Base-by-base conservation (phyloP, 805 yeast genomes). In the Starmerella potacharoeniae region DNA sequence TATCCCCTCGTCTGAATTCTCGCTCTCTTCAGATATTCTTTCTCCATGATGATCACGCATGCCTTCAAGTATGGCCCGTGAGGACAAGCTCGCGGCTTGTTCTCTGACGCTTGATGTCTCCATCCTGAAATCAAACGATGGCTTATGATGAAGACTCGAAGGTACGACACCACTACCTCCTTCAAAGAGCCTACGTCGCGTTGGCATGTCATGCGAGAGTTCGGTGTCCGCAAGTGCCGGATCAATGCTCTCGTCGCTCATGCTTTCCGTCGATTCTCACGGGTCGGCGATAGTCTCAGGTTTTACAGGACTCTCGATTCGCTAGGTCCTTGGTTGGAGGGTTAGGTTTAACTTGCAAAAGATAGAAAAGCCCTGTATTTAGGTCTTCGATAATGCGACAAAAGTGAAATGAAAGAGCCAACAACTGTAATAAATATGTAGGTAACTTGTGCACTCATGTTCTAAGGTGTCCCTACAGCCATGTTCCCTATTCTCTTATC, bases 41-140 rank as follows among this genome's bases (percentile, higher is more conserved):
- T 42, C 53, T 35, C 36, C 52, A n/a, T 35, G 41, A 1, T 29
- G 41, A 5, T 36, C 45, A 14, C 49, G 48, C 22, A 48, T 39
- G 4, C 60, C 60, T 37, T 60, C 65, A 3, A 35, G 11, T 8
- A 62, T 40, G 1, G 63, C 65, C 3, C 63, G 35, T n/a, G 58
- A 49, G 30, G 62, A 55, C 22, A 62, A 55, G 8, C 44, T 47
- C 7, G 60, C 63, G 1, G 62, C 60, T 35, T 61, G 64, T 37
- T 60, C 64, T 5, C 62, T 44, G 13, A 60, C 62, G 17, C 54
- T 49, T 4, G 55, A 55, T 5, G 59, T 43, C 37, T 61, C 64
- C 16, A 53, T 16, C 9, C 40, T 17, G 14, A 62, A 45, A 29
- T 60, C 57, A 11, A 52, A 16, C 16, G 57, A 39, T n/a, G 52